Conservation (phyloP, 164 flowering plant species). For the Pachysandra terminalis region DNA sequence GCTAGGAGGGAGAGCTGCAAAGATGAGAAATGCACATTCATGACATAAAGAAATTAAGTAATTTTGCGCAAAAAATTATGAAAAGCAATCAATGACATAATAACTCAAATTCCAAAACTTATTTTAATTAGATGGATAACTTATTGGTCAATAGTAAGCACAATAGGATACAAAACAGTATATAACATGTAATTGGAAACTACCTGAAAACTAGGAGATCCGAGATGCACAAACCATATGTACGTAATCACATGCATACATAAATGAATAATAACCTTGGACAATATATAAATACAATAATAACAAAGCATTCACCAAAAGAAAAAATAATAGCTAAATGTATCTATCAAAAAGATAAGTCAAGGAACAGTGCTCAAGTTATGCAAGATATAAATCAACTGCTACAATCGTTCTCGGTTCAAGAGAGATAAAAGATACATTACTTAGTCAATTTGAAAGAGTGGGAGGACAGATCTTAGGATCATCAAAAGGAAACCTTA, state of each 20-base stretch:
- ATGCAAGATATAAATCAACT: not conserved
- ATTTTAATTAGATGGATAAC: not conserved
- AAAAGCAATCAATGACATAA: not conserved
- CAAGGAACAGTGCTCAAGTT: not conserved
- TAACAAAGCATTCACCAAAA: too few species aligned
- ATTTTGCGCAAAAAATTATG: not conserved
- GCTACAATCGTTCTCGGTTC: not conserved
- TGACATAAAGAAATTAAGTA: too few species aligned
- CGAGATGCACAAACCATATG: not conserved
- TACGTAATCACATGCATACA: not conserved
- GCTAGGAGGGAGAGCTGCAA: conserved; percentile 94
- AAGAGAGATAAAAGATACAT: too few species aligned
- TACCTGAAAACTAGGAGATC: not conserved
- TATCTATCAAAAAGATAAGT: not conserved
- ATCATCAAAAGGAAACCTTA: too few species aligned
- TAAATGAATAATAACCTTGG: too few species aligned
- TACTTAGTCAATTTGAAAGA: too few species aligned
- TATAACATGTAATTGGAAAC: not conserved
- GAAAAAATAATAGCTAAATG: not conserved
- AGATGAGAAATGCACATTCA: not conserved
- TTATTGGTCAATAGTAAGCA: too few species aligned
- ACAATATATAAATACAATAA: too few species aligned
- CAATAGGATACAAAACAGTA: too few species aligned
- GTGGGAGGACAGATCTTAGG: too few species aligned
- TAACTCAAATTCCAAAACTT: not conserved